Evolutionary conservation across 2,329 filamentous ascomycete genomes (phyloP), one percentile per base, ranked within the genome.

Genomic region (Scedosporium dehoogii): DNA sequence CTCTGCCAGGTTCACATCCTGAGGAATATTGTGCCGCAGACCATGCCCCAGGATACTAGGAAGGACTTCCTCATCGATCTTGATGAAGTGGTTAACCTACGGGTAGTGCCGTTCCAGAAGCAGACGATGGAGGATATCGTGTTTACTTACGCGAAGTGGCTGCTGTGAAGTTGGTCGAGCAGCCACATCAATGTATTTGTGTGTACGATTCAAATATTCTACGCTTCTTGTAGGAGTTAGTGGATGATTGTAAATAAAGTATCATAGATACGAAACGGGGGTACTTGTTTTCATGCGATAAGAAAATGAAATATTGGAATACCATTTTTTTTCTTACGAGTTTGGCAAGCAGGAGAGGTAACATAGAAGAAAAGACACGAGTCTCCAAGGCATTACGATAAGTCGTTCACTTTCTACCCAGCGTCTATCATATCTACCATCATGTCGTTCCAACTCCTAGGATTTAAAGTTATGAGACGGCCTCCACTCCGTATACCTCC

Each of bases 1-100:
- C 80, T 99, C 4, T 96, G 91, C 72, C 93, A 99, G 72, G 88
- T 93, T 3, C 92, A 97, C 68, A 82, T 92, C 33, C 78, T 99
- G 60, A 85, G 92, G 56, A 84, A 84, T 68, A 81, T 89, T 55
- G 88, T 88, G 1, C 79, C 79, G 60, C 44, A 59, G 27, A 71
- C 74, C 14, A 67, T 97, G 67, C 91, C 91, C 0, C 80, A 83
- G 1, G 84, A 90, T 53, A 83, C 96, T 12, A 86, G 88, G 70
- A 85, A 87, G 68, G 92, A 97, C 69, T 97, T 99, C 69, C 75
- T 92, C 62, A 90, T 96, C 73, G 94, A 99, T 71, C 78, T 96
- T 41, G 85, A 89, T 64, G 92, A 97, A 69, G 78, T 99, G 58
- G 85, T 91, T 21, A 92, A 96, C 70, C 86, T 93, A 66, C 88